Conservation (phyloP, 345 rosid species). For the Salix viminalis region DNA sequence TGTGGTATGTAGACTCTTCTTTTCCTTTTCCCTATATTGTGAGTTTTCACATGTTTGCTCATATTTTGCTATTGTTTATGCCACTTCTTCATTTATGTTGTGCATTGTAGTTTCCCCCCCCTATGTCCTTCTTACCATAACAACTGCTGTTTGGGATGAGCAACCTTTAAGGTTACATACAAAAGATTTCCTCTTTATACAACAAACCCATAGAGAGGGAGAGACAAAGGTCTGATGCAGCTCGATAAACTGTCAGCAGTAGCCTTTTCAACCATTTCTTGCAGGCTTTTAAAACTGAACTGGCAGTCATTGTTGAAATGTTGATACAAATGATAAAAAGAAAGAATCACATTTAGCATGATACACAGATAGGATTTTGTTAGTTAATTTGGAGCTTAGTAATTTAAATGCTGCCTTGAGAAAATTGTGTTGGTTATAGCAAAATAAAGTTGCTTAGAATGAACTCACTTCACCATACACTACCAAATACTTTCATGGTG, state of each 20-base stretch:
- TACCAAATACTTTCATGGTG: too few relatives aligned
- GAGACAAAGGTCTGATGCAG: background rate
- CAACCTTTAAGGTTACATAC: too few relatives aligned
- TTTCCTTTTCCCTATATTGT: background rate
- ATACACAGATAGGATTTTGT: background rate
- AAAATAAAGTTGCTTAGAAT: too few relatives aligned
- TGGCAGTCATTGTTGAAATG: background rate
- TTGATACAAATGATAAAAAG: background rate
- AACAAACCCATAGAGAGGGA: too few relatives aligned
- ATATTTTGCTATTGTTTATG: background rate
- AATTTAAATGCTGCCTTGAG: background rate
- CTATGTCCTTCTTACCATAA: too few relatives aligned
- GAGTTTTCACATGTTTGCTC: background rate
- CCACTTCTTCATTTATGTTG: too few relatives aligned
- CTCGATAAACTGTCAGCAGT: background rate
- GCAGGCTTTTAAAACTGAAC: background rate
- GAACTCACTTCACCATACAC: too few relatives aligned
- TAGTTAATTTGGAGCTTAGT: background rate
- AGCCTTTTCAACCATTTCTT: background rate
- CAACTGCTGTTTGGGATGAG: too few relatives aligned
- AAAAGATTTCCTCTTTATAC: too few relatives aligned
- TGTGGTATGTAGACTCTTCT: constrained; percentile 59
- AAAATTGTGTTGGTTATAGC: too few relatives aligned
- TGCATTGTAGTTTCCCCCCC: too few relatives aligned
- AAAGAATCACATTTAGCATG: background rate